Percentiles rank a stretch among this genome's conserved stretches.
Evolutionary conservation across 2,329 filamentous ascomycete genomes (phyloP).

Genomic region (Malbranchea cinnamomea): DNA sequence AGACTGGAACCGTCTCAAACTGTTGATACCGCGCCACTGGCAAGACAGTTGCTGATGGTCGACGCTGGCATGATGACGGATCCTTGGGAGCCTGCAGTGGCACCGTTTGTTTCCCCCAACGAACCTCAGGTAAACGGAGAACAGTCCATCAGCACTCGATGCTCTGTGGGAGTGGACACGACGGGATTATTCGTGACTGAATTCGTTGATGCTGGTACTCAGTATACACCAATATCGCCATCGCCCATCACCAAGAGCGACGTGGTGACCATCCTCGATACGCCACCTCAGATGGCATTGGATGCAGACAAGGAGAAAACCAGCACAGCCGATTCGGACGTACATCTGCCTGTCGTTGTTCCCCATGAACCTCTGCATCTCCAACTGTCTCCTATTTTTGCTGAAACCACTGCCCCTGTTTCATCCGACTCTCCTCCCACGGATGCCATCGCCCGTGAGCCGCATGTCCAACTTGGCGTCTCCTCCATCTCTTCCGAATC

Average conservation of each 20-base stretch:
- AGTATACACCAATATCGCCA: constrained; percentile 26
- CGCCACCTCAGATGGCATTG: constrained; percentile 28
- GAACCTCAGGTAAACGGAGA: too few species aligned
- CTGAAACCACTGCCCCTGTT: constrained; percentile 21
- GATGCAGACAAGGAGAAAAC: constrained; percentile 13
- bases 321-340: constrained; percentile 1
- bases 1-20: constrained; percentile 20
- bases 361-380: constrained; percentile 14
- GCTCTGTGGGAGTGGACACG: constrained; percentile 10
- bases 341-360: constrained; percentile 5
- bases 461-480: constrained; percentile 19
- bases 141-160: too few species aligned
- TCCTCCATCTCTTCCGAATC: constrained; percentile 9
- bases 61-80: constrained; percentile 51
- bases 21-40: constrained; percentile 12
- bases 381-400: constrained; percentile 19
- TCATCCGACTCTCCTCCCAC: background rate
- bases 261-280: constrained; percentile 14
- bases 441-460: constrained; percentile 6
- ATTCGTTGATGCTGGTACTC: constrained; percentile 26
- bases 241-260: constrained; percentile 13
- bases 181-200: too few species aligned
- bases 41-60: constrained; percentile 34
- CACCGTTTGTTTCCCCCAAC: too few species aligned
- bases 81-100: constrained; percentile 17